Evolutionary conservation across 441 rosid genomes (phyloP).

Genomic region (Isatis lusitanica): DNA sequence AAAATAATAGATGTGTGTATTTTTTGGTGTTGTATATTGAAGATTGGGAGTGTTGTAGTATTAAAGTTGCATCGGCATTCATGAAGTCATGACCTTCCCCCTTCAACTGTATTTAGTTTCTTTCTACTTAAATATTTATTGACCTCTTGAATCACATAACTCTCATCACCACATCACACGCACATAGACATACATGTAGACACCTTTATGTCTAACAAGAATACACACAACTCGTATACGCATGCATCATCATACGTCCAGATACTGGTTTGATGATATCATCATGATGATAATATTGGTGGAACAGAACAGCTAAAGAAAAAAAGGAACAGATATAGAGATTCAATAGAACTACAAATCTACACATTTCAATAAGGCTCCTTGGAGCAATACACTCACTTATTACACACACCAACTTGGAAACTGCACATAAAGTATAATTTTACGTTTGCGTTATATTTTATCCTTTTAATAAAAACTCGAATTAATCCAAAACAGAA

Average conservation of each 20-base stretch:
- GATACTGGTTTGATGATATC: slow-evolving; percentile 10
- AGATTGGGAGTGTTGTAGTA: slow-evolving; percentile 53
- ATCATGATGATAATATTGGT: slow-evolving; percentile 10
- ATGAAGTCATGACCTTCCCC: slow-evolving; percentile 43
- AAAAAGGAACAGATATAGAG: slow-evolving; percentile 7
- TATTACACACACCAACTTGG: slow-evolving; percentile 25
- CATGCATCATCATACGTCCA: slow-evolving; percentile 10
- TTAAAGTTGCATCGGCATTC: slow-evolving; percentile 56
- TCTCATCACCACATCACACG: slow-evolving; percentile 1
- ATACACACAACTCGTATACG: slow-evolving; percentile 9
- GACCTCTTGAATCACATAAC: slow-evolving; percentile 36
- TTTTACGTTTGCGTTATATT: not conserved
- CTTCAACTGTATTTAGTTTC: slow-evolving; percentile 68
- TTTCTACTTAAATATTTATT: slow-evolving; percentile 26
- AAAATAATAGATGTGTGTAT: not conserved
- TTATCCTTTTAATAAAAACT: not conserved
- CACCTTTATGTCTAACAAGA: slow-evolving; percentile 18
- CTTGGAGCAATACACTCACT: slow-evolving; percentile 33
- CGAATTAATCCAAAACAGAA: not conserved
- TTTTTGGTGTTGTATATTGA: slow-evolving; percentile 34
- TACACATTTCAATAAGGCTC: slow-evolving; percentile 35
- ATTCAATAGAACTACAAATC: slow-evolving; percentile 34
- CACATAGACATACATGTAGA: slow-evolving; percentile 20
- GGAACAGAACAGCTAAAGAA: not conserved
- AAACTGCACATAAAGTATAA: not conserved